phyloP scores from a whole-genome alignment of 371 early-diverging fungal species.

The Mortierella sp. region DNA sequence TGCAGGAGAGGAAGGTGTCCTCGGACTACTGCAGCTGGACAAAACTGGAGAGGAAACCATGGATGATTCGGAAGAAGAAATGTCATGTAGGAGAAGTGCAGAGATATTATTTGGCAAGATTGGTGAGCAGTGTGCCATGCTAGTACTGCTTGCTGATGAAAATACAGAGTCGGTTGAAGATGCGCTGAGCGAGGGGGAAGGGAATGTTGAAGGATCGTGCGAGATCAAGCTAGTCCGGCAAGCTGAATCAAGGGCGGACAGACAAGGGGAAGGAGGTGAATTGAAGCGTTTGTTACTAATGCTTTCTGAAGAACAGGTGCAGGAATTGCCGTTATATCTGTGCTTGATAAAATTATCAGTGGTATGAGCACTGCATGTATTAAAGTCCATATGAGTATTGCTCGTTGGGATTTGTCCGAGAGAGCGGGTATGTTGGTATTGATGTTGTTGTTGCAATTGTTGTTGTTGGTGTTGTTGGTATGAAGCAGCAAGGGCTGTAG shows the following conservation, averaged over 20 bases:
- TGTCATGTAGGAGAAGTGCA: constrained; percentile 28
- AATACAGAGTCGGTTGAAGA: constrained; percentile 42
- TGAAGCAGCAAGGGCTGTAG: constrained; percentile 43
- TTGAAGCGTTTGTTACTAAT: constrained; percentile 18
- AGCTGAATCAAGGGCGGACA: constrained; percentile 43
- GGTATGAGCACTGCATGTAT: neutral
- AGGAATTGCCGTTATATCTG: constrained; percentile 8
- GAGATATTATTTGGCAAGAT: constrained; percentile 27
- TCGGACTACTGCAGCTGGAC: constrained; percentile 35
- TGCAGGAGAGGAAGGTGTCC: constrained; percentile 17
- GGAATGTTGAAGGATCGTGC: constrained; percentile 34
- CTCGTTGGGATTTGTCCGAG: neutral
- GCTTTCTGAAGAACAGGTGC: constrained; percentile 1
- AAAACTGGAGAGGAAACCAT: constrained; percentile 26
- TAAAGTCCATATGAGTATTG: constrained; percentile 8
- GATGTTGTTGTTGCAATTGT: constrained; percentile 3
- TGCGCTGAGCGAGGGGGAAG: constrained; percentile 47
- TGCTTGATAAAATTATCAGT: neutral
- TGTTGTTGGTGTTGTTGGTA: constrained; percentile 30
- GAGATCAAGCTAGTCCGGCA: constrained; percentile 22
- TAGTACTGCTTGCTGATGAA: constrained; percentile 39
- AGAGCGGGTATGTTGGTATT: constrained; percentile 13
- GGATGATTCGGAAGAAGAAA: constrained; percentile 23
- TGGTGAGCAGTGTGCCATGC: constrained; percentile 54
- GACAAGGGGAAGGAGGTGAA: constrained; percentile 47